A percentile compares a stretch with the other conserved stretches of the same genome.
phyloP scores from a whole-genome alignment of 208 protist species.

The Blechomonas ayalai region DNA sequence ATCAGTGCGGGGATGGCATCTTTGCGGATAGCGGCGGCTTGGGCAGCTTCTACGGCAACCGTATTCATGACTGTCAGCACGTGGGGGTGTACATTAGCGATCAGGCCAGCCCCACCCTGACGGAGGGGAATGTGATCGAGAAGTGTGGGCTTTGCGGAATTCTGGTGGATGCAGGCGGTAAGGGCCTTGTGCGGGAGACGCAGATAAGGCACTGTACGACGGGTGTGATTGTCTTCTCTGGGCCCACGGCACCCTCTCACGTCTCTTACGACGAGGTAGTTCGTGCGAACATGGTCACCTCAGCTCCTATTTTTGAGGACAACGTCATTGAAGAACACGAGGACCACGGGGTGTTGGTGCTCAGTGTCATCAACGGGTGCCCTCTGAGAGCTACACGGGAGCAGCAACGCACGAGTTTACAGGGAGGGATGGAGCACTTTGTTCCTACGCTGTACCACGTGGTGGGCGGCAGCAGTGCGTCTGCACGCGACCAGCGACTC shows the following conservation, averaged over 20 bases:
- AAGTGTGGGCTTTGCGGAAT: constrained; percentile 52
- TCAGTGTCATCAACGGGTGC: constrained; percentile 41
- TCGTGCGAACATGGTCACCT: constrained; percentile 21
- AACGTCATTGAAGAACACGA: constrained; percentile 73
- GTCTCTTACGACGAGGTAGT: constrained; percentile 32
- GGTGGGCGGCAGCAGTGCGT: too few relatives aligned
- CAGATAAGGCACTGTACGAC: constrained; percentile 37
- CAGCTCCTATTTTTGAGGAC: constrained; percentile 40
- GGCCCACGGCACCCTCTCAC: constrained; percentile 31
- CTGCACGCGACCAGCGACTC: constrained; percentile 16
- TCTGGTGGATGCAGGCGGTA: constrained; percentile 57
- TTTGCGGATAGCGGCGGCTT: constrained; percentile 30
- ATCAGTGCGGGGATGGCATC: constrained; percentile 69
- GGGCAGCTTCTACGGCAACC: constrained; percentile 54
- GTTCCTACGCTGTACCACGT: neutral
- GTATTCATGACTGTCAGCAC: constrained; percentile 50
- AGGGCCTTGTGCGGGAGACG: constrained; percentile 17
- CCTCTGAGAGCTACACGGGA: constrained; percentile 27
- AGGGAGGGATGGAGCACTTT: constrained; percentile 3
- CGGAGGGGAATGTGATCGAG: constrained; percentile 48
- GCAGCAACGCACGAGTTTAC: constrained; percentile 2
- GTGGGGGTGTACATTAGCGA: constrained; percentile 58
- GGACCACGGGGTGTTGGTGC: constrained; percentile 65
- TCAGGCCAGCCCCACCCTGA: constrained; percentile 39
- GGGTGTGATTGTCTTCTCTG: constrained; percentile 59